Evolutionary conservation across 768 basidiomycete species (phyloP), one percentile per base, ranked within the genome.

Genomic region (Suillus weaverae): DNA sequence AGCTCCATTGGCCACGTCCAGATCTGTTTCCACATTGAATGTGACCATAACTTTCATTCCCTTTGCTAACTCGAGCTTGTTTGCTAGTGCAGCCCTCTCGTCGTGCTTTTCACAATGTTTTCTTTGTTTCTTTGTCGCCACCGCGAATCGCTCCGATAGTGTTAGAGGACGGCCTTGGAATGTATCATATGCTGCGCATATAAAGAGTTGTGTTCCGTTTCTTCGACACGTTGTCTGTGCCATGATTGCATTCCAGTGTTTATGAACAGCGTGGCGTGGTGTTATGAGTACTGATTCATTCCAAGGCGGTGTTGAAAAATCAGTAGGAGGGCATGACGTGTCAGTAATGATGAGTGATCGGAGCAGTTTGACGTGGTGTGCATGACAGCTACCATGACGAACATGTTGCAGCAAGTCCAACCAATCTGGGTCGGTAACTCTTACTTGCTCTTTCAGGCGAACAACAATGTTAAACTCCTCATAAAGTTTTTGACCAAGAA

Each of bases 1-100:
- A 0, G 78, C 66, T 0, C 81, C 79, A 63, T 81, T 82, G 1
- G 79, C 74, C 0, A 83, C 41, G 46, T 82, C 81, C 0, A 77
- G 67, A 26, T 81, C 77, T 1, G 78, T 80, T 22, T 80, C 74
- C 2, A 82, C 65, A 54, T 82, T 83, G 56, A 64, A 64, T 0
- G 36, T 64, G 18, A 64, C 57, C 46, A 64, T 60, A 13, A 64
- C 57, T 2, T 64, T 16, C 63, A 64, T 51, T 22, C 56, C 36
- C 3, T 51, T 30, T 18, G 38, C 18, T 30, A 54, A 36, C 20
- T 60, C 60, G 2, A 61, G 2, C 5, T 10, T 32, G 11, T 46
- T 46, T 16, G 26, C 6, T 6, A 61, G 18, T 3, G 30, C 60
- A 10, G 10, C 59, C 18, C 26, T 26, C 8, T 44, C 36, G 3